A percentile compares a stretch with the other conserved stretches of the same genome.
Conservation (phyloP, 306 rosid genomes). For the Gynostemma pentaphyllum region DNA sequence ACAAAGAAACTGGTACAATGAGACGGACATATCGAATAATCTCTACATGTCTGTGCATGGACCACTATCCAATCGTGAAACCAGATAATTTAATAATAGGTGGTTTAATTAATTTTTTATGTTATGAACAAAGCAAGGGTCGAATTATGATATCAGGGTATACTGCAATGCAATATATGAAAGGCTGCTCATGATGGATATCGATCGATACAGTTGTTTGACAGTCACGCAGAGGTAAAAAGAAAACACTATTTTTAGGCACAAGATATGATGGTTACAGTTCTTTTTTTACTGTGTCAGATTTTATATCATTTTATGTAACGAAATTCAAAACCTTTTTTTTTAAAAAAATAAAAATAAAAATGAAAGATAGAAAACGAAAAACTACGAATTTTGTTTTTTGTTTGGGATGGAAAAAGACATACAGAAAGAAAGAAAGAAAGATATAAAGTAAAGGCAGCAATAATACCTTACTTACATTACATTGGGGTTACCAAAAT, state of each 20-base stretch:
- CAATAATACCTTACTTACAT: too few relatives aligned
- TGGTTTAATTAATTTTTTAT: too few relatives aligned
- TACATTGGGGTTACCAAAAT: slow-evolving; percentile 9
- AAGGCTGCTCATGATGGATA: slow-evolving; percentile 2
- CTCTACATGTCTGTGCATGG: too few relatives aligned
- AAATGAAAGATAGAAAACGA: neutral
- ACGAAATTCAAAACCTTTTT: neutral
- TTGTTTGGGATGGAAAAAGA: slow-evolving; percentile 9
- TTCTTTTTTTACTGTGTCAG: slow-evolving; percentile 6
- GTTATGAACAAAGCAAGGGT: too few relatives aligned
- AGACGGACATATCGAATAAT: too few relatives aligned
- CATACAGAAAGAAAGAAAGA: slow-evolving; percentile 9
- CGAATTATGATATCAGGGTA: too few relatives aligned
- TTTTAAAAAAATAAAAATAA: neutral
- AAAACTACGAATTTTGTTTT: neutral
- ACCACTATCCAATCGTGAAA: too few relatives aligned
- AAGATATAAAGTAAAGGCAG: too few relatives aligned
- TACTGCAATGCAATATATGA: too few relatives aligned
- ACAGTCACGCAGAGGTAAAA: neutral
- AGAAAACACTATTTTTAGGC: neutral
- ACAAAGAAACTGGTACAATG: too few relatives aligned
- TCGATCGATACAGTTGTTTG: neutral
- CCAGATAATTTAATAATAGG: too few relatives aligned
- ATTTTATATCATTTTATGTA: slow-evolving; percentile 9
- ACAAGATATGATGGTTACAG: slow-evolving; percentile 6